phyloP scores from a whole-genome alignment of 768 basidiomycete genomes.

The Cyclocybe aegerita region DNA sequence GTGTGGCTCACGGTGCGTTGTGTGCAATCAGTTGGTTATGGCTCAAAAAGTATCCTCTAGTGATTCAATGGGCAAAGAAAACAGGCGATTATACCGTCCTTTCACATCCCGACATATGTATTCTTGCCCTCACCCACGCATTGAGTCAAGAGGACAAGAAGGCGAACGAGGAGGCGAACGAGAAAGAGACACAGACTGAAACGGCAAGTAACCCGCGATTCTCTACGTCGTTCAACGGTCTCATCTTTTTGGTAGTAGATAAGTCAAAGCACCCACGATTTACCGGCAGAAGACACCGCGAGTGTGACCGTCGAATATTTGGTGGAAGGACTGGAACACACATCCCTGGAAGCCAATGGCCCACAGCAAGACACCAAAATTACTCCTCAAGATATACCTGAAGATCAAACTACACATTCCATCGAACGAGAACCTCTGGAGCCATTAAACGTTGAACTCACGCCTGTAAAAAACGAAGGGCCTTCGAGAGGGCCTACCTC shows the following conservation, averaged over 20 bases:
- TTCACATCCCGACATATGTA: constrained; percentile 86
- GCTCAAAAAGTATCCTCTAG: constrained; percentile 37
- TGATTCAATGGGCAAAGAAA: constrained; percentile 89
- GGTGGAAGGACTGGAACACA: constrained; percentile 13
- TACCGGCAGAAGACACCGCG: constrained; percentile 5
- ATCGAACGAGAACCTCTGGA: constrained; percentile 23
- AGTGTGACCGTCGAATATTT: constrained; percentile 15
- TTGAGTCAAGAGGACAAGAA: constrained; percentile 59
- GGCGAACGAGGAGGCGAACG: constrained; percentile 24
- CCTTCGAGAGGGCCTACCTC: constrained; percentile 2
- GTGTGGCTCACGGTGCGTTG: constrained; percentile 61
- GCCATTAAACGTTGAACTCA: constrained; percentile 46
- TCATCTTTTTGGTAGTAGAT: constrained; percentile 32
- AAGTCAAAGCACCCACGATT: constrained; percentile 4
- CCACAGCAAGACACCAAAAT: constrained; percentile 15
- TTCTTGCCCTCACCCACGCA: constrained; percentile 85
- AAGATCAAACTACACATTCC: constrained; percentile 4
- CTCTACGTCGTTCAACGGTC: constrained; percentile 2
- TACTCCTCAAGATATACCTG: neutral
- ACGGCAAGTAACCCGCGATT: constrained; percentile 9
- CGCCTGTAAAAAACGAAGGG: constrained; percentile 27
- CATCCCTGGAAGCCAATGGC: constrained; percentile 10
- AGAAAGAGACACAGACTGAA: constrained; percentile 19
- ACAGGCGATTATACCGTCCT: constrained; percentile 95
- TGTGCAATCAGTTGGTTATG: neutral